phyloP scores from a whole-genome alignment of 2,329 filamentous ascomycete genomes.

The Lachnum nothofagi region DNA sequence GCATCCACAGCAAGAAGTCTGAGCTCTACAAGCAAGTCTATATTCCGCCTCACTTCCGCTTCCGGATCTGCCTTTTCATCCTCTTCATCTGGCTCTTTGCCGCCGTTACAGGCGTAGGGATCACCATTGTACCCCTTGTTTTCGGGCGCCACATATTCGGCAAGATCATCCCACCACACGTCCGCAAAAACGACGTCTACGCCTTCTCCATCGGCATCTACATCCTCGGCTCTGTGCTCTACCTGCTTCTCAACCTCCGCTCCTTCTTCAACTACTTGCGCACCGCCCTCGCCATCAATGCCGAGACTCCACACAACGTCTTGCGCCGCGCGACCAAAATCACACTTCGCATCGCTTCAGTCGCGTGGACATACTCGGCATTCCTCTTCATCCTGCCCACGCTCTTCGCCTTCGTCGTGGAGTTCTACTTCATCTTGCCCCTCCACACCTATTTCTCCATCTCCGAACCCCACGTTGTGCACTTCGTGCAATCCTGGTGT shows the following conservation, averaged over 20 bases:
- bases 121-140: conserved; percentile 80
- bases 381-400: conserved; percentile 77
- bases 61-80: conserved; percentile 79
- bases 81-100: conserved; percentile 90
- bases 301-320: conserved; percentile 27
- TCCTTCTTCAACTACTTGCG: conserved; percentile 31
- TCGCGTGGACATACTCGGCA: conserved; percentile 71
- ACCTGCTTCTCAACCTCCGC: conserved; percentile 51
- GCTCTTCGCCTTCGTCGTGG: conserved; percentile 71
- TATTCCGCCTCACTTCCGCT: conserved; percentile 76
- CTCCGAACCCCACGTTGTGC: conserved; percentile 61
- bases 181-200: conserved; percentile 88
- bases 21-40: conserved; percentile 60
- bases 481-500: conserved; percentile 90
- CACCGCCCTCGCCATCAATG: conserved; percentile 26
- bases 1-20: conserved; percentile 50
- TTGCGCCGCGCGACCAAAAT: conserved; percentile 19
- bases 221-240: conserved; percentile 64
- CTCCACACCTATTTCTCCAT: conserved; percentile 40
- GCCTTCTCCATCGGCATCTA: conserved; percentile 91
- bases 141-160: conserved; percentile 78
- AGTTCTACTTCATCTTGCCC: conserved; percentile 84
- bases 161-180: conserved; percentile 62
- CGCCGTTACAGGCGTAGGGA: conserved; percentile 75
- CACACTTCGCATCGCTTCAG: conserved; percentile 31